A percentile compares a stretch with the other conserved stretches of the same genome.
Conservation (phyloP, 2,329 filamentous ascomycete genomes). For the Akanthomyces uredinophilus region DNA sequence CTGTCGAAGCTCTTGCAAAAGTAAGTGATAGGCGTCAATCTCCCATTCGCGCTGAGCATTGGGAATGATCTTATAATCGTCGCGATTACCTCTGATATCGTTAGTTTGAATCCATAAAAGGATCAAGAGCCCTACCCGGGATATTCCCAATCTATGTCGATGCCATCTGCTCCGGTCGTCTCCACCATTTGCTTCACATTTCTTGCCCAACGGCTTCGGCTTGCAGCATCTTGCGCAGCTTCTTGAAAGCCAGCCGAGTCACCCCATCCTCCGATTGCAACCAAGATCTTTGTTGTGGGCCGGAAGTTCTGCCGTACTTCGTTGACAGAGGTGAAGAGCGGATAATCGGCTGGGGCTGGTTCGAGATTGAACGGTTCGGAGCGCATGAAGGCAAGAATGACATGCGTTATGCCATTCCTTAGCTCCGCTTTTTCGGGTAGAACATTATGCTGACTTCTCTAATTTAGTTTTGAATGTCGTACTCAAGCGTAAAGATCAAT, state of each 20-base stretch:
- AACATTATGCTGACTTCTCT: conserved; percentile 42
- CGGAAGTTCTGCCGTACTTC: conserved; percentile 44
- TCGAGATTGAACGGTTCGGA: conserved; percentile 47
- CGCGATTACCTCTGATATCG: conserved; percentile 54
- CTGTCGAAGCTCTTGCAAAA: conserved; percentile 53
- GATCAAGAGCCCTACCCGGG: conserved; percentile 34
- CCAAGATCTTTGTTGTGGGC: conserved; percentile 54
- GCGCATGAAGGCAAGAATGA: conserved; percentile 53
- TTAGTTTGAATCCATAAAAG: not conserved
- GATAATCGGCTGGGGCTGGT: conserved; percentile 34
- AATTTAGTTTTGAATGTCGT: not conserved
- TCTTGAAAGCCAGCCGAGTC: conserved; percentile 58
- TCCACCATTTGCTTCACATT: conserved; percentile 61
- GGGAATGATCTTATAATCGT: conserved; percentile 61
- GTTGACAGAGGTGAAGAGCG: conserved; percentile 48
- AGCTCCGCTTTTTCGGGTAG: conserved; percentile 32
- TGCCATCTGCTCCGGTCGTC: conserved; percentile 58
- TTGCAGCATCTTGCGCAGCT: conserved; percentile 47
- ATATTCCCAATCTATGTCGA: conserved; percentile 63
- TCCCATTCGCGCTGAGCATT: conserved; percentile 58
- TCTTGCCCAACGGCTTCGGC: conserved; percentile 54
- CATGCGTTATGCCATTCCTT: conserved; percentile 47
- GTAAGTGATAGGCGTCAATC: conserved; percentile 56
- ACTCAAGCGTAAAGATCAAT: not conserved
- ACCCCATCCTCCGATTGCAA: conserved; percentile 73